Evolutionary conservation across 1,284 basidiomycete genomes (phyloP).

Genomic region (Spongispora temasekensis): DNA sequence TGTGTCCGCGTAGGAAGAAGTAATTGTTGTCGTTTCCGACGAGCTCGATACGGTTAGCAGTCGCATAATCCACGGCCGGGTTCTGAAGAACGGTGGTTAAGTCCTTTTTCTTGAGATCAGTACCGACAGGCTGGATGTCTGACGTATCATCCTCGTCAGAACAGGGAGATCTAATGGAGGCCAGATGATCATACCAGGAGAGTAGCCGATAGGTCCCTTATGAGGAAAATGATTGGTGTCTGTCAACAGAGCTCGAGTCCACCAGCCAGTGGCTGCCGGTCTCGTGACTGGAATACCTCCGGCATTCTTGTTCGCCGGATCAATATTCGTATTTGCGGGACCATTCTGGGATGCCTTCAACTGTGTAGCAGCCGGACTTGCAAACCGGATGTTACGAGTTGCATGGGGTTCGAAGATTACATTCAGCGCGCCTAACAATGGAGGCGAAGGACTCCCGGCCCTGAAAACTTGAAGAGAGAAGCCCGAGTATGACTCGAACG

Average conservation of each 20-base stretch:
- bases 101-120: neutral
- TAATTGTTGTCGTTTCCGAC: conserved; percentile 8
- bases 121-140: conserved; percentile 16
- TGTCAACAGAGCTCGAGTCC: neutral
- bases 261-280: conserved; percentile 16
- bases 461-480: conserved; percentile 6
- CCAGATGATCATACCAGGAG: conserved; percentile 4
- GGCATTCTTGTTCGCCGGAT: neutral
- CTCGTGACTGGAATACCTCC: conserved; percentile 11
- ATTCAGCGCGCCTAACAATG: conserved; percentile 13
- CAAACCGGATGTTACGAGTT: conserved; percentile 13
- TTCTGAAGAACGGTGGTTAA: conserved; percentile 3
- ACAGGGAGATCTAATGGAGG: neutral
- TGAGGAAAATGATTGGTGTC: conserved; percentile 10
- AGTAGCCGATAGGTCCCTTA: neutral
- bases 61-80: conserved; percentile 6
- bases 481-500: conserved; percentile 11
- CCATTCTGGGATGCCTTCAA: neutral
- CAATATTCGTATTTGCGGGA: neutral
- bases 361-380: conserved; percentile 5
- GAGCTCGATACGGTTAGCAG: neutral
- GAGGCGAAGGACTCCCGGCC: neutral
- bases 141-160: neutral
- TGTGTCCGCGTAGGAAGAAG: conserved; percentile 16
- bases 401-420: conserved; percentile 13